Base-by-base conservation (phyloP, 2,329 filamentous ascomycete species). In the Xylariaceae sp. region DNA sequence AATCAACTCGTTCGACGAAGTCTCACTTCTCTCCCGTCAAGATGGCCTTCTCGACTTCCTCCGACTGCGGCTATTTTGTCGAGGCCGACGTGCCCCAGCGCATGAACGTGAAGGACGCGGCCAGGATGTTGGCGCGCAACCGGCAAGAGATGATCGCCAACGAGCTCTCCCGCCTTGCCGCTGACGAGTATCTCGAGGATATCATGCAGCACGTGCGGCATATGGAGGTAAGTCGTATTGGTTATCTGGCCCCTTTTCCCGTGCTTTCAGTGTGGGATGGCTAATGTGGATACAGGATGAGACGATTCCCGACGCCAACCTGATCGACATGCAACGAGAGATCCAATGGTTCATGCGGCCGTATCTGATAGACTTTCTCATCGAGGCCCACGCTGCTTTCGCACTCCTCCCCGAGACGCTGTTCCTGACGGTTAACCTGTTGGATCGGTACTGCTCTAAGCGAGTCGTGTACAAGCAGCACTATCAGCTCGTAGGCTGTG, bases 261-360 rank as follows among this genome's bases (percentile, higher is more conserved):
- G n/a, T n/a, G n/a, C n/a, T n/a, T n/a, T n/a, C n/a, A n/a, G n/a
- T n/a, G n/a, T n/a, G n/a, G n/a, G n/a, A 11, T 29, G 19, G 23
- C 48, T 51, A 28, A 51, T 39, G 18, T 10, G n/a, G 16, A 2
- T 14, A 31, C 33, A 76, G 74, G 75, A 81, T 53, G 83, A 93
- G 63, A 96, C 92, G 18, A 70, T 96, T 46, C 86, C 92, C 34
- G 92, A 98, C 61, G 90, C 94, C 58, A 90, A 90, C 60, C 88
- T 93, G 22, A 98, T 98, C 59, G 92, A 98, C 60, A 95, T 96
- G 63, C 92, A 98, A 64, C 88, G 89, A 46, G 92, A 98, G 72
- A 96, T 98, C 44, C 88, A 96, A 59, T 98, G 92, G 92, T 96
- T 93, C 65, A 98, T 98, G 92, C 74, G 92, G 52, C 92, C 92